Evolutionary conservation across 371 early-diverging fungal genomes (phyloP), one percentile per base, ranked within the genome.

Genomic region (Rhizomucor pusillus): DNA sequence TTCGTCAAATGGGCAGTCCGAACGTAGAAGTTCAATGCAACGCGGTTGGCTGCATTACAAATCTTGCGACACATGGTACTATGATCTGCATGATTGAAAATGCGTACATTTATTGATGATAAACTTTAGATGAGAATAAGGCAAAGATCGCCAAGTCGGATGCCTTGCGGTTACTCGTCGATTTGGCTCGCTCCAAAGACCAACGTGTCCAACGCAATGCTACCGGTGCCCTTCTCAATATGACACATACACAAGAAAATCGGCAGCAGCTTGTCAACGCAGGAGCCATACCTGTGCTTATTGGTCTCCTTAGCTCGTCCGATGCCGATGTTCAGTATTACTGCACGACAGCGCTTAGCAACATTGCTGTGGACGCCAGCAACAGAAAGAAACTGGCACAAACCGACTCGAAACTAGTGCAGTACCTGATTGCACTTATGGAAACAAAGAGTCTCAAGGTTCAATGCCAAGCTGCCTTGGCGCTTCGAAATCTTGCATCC

Each of bases 31-130:
- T 94, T 7, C 93, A 94, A 66, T 92, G 93, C 63, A 95, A 95
- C 69, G 93, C 95, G n/a, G 95, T 94, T 20, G 96, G 96, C 5
- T 94, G 95, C 77, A 92, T 95, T 55, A 95, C 96, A 1, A 95
- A 95, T 59, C 80, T 95, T 51, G 94, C 94, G 3, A 93, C 94
- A 10, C 86, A 87, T 69, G 89, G 89, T 88, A 80, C 29, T 34
- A 19, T 11, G 20, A 19, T 24, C 16, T 25, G n/a, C 23, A 5
- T 13, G 6, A 37, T 23, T 11, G 1, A n/a, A n/a, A 20, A 14
- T 43, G 43, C 12, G 5, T 7, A 20, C 0, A 6, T 1, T 13
- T 7, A 43, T 43, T 20, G 20, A 2, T 13, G 11, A 16, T 10
- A 13, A 13, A 47, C 19, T 20, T 19, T 65, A 86, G 95, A 95